Conservation (phyloP, 306 rosid species). For the Cicer cuneatum region DNA sequence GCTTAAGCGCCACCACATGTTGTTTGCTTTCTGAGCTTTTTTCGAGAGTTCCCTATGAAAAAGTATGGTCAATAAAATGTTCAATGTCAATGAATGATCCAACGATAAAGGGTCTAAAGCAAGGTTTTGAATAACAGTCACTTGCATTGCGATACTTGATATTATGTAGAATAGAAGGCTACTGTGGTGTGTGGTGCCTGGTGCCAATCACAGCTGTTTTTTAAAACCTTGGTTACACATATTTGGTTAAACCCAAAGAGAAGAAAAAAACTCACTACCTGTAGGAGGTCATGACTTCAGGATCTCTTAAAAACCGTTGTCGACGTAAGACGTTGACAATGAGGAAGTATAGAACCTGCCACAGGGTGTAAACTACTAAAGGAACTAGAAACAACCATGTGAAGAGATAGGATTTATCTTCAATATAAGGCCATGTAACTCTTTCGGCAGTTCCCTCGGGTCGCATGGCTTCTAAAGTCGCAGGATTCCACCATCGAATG, state of each 20-base stretch:
- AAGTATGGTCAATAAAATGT: not conserved
- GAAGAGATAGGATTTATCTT: slow-evolving; percentile 75
- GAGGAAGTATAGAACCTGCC: slow-evolving; percentile 89
- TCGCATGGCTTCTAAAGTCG: slow-evolving; percentile 79
- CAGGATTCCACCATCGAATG: slow-evolving; percentile 92
- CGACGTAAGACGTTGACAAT: slow-evolving; percentile 84
- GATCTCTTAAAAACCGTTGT: slow-evolving; percentile 82
- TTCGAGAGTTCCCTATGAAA: slow-evolving; percentile 81
- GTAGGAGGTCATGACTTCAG: slow-evolving; percentile 97
- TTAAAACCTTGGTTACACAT: not conserved
- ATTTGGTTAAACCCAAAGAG: not conserved
- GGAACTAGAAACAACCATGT: slow-evolving; percentile 86
- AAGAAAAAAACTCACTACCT: slow-evolving; percentile 46
- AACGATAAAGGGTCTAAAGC: not conserved
- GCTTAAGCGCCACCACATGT: slow-evolving; percentile 87
- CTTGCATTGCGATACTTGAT: not conserved
- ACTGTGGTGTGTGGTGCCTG: not conserved
- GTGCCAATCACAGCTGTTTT: not conserved
- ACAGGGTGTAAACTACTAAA: slow-evolving; percentile 75
- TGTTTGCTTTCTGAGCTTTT: slow-evolving; percentile 94
- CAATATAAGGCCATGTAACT: slow-evolving; percentile 86
- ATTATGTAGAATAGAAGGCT: not conserved
- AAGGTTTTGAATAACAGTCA: not conserved
- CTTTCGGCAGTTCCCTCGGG: slow-evolving; percentile 69
- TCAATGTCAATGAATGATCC: not conserved